Evolutionary conservation across 192 early-diverging fungal species (phyloP).

Genomic region (Backusella psychrophila): DNA sequence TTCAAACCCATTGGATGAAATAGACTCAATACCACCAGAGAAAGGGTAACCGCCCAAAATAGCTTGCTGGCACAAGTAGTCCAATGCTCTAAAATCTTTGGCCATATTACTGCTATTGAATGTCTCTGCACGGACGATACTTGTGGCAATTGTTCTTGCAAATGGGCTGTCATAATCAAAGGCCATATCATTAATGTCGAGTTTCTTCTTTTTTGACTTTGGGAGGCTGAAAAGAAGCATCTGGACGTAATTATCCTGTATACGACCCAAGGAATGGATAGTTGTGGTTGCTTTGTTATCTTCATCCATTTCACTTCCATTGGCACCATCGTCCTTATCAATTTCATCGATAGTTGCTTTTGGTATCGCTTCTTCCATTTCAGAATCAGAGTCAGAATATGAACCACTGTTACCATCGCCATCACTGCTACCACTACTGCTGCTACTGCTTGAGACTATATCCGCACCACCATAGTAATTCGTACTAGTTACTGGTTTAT

Average conservation of each 20-base stretch:
- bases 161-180: constrained; percentile 34
- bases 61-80: constrained; percentile 49
- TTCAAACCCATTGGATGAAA: constrained; percentile 45
- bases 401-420: background rate
- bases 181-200: background rate
- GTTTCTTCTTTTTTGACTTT: background rate
- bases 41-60: constrained; percentile 53
- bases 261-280: background rate
- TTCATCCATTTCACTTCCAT: constrained; percentile 10
- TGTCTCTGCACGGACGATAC: constrained; percentile 19
- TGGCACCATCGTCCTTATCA: background rate
- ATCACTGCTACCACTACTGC: constrained; percentile 9
- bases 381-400: background rate
- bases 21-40: constrained; percentile 40
- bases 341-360: background rate
- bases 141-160: constrained; percentile 13
- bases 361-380: background rate
- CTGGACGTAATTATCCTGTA: background rate
- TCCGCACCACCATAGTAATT: background rate
- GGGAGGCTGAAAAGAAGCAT: background rate
- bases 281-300: background rate
- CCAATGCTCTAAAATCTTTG: constrained; percentile 36
- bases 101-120: background rate
- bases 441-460: background rate
- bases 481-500: background rate